phyloP scores from a whole-genome alignment of 345 rosid genomes.

The Eucalyptus curtisii region DNA sequence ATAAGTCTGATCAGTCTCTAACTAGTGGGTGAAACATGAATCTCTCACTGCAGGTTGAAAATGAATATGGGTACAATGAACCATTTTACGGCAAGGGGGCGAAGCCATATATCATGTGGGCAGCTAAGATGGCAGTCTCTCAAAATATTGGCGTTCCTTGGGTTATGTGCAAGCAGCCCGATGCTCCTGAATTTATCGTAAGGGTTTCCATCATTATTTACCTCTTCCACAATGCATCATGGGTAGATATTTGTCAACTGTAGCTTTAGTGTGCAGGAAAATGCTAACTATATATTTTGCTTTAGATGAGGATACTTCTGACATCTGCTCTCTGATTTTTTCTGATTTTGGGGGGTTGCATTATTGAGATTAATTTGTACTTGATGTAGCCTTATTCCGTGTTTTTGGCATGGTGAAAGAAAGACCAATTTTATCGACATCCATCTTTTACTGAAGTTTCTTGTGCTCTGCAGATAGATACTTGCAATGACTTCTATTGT shows the following conservation, averaged over 20 bases:
- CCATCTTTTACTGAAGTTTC: not conserved
- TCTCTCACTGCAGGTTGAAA: constrained; percentile 58
- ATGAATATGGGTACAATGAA: constrained; percentile 75
- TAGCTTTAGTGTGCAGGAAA: not conserved
- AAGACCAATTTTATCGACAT: not conserved
- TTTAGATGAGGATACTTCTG: not conserved
- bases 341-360: not conserved
- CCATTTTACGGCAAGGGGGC: constrained; percentile 58
- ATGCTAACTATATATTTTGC: not conserved
- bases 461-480: constrained; percentile 2
- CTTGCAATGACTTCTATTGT: constrained; percentile 74
- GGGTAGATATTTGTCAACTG: not conserved
- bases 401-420: not conserved
- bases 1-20: not conserved
- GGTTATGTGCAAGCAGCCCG: constrained; percentile 87
- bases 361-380: not conserved
- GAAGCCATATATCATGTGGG: constrained; percentile 66
- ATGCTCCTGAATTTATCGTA: constrained; percentile 77
- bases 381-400: not conserved
- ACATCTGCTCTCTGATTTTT: not conserved
- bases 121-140: constrained; percentile 88
- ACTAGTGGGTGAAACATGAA: not conserved
- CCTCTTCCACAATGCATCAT: not conserved
- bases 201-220: constrained; percentile 2
- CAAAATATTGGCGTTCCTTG: constrained; percentile 86